These are phyloP conservation scores for Antarctomyces pellizariae DNA, from an alignment of 495 filamentous ascomycete species.

Conservation along the genomic window DNA sequence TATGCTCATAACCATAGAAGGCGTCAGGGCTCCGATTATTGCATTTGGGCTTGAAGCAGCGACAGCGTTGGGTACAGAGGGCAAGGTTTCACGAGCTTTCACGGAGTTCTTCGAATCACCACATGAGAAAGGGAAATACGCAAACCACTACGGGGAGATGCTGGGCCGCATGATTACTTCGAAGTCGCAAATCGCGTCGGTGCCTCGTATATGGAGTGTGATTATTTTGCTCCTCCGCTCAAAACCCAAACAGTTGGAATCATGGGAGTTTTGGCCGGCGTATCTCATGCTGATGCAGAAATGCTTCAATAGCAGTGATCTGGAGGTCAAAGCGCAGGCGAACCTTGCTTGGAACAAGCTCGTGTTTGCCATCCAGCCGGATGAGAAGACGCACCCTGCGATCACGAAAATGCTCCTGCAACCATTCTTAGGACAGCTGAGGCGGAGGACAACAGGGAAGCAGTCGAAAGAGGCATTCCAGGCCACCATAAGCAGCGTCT, in stretches of 20 bases:
- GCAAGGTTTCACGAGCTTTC: conserved; percentile 35
- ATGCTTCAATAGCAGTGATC: conserved; percentile 66
- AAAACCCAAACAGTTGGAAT: conserved; percentile 30
- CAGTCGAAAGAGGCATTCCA: conserved; percentile 28
- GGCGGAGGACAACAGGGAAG: conserved; percentile 33
- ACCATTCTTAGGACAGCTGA: conserved; percentile 46
- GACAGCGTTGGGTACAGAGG: conserved; percentile 37
- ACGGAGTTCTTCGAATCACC: conserved; percentile 37
- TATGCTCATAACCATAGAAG: conserved; percentile 53
- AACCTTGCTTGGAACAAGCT: conserved; percentile 68
- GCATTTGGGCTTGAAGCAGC: conserved; percentile 43
- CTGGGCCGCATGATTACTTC: conserved; percentile 42
- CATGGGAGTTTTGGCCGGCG: conserved; percentile 45
- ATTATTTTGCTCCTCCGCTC: conserved; percentile 51
- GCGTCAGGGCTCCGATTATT: conserved; percentile 53
- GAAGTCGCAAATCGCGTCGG: conserved; percentile 53
- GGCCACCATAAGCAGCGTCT: conserved; percentile 41
- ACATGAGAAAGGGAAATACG: conserved; percentile 30
- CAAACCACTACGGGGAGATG: conserved; percentile 38
- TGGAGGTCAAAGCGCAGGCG: conserved; percentile 46
- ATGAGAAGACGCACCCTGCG: conserved; percentile 30
- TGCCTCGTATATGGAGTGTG: conserved; percentile 79
- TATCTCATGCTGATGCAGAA: conserved; percentile 59
- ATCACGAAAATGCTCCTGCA: conserved; percentile 42
- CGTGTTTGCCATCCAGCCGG: conserved; percentile 41